Conservation (phyloP, 2,329 filamentous ascomycete genomes). For the Ploettnerulaceae sp. region DNA sequence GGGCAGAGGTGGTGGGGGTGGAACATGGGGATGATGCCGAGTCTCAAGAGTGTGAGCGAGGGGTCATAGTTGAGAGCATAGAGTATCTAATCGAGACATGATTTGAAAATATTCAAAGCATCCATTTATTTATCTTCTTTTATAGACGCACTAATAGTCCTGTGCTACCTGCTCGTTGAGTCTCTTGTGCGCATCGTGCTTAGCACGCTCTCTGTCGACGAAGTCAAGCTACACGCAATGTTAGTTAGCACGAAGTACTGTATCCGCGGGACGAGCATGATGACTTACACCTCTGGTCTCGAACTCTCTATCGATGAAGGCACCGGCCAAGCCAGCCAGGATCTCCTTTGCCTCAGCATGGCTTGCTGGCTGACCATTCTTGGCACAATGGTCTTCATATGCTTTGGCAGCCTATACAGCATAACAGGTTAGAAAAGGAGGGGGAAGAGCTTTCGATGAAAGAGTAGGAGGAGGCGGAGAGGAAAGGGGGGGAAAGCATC, state of each 20-base stretch:
- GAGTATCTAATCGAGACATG: not conserved
- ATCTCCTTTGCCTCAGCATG: slow-evolving; percentile 16
- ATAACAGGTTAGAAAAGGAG: no score
- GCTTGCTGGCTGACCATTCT: slow-evolving; percentile 9
- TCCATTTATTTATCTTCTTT: not conserved
- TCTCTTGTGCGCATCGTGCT: slow-evolving; percentile 15
- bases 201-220: slow-evolving; percentile 11
- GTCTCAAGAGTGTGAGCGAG: no score
- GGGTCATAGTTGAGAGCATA: not conserved
- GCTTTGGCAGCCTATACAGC: slow-evolving; percentile 13
- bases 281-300: slow-evolving; percentile 11
- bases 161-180: slow-evolving; percentile 12
- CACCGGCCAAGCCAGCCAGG: slow-evolving; percentile 13
- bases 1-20: slow-evolving; percentile 80
- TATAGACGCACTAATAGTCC: slow-evolving; percentile 1
- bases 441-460: not conserved
- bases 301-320: slow-evolving; percentile 15
- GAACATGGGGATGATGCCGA: slow-evolving; percentile 77
- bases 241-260: not conserved
- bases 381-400: slow-evolving; percentile 8
- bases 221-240: slow-evolving; percentile 7
- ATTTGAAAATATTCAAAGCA: not conserved
- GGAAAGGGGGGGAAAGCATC: not conserved
- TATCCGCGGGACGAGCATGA: not conserved
- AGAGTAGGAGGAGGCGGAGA: not conserved